Percentiles rank a stretch among this genome's conserved stretches.
Conservation (phyloP, 257 asterid species). For the Rhazya stricta region DNA sequence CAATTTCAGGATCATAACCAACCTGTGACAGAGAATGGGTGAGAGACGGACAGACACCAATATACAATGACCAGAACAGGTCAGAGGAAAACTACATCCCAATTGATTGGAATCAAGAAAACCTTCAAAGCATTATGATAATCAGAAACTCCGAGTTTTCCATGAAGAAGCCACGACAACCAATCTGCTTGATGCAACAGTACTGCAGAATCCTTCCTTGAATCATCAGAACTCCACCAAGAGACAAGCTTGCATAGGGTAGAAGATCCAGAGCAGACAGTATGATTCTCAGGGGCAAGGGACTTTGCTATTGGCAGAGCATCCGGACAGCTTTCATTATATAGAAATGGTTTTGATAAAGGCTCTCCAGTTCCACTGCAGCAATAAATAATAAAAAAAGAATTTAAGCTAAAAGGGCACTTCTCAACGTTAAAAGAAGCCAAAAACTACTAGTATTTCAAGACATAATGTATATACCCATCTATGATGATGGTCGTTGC, state of each 20-base stretch:
- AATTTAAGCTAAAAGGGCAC: not conserved
- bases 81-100: not conserved
- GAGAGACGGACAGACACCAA: not conserved
- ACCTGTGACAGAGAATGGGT: conserved; percentile 38
- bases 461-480: conserved; percentile 35
- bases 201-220: conserved; percentile 48
- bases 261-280: conserved; percentile 87
- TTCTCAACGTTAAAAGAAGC: not conserved
- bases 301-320: conserved; percentile 69
- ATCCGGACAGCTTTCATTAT: conserved; percentile 69
- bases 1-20: conserved; percentile 86
- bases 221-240: conserved; percentile 68
- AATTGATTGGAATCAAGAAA: conserved; percentile 1
- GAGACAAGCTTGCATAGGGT: conserved; percentile 83
- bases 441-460: not conserved
- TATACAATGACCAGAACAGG: not conserved
- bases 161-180: conserved; percentile 90
- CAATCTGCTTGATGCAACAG: conserved; percentile 91
- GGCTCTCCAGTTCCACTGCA: conserved; percentile 69
- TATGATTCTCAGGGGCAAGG: conserved; percentile 77
- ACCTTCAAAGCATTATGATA: conserved; percentile 91
- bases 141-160: conserved; percentile 81
- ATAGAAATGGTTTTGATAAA: conserved; percentile 63
- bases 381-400: not conserved
- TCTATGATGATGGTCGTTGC: conserved; percentile 77